phyloP scores from a whole-genome alignment of 2,329 filamentous ascomycete species.

The Epichloe coenophiala region DNA sequence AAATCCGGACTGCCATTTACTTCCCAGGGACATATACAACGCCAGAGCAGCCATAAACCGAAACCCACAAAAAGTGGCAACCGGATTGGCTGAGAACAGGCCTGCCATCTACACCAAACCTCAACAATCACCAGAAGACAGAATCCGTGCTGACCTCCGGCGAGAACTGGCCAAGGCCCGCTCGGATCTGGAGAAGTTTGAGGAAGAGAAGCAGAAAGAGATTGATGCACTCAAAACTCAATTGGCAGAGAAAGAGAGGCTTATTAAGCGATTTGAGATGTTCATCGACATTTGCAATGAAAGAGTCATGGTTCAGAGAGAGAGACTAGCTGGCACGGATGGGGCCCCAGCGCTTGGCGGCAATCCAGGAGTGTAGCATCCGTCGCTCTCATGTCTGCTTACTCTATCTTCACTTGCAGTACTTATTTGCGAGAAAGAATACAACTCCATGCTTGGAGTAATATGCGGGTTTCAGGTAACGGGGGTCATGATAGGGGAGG shows the following conservation, averaged over 20 bases:
- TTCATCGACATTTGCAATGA: slow-evolving; percentile 59
- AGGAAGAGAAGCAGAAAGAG: slow-evolving; percentile 43
- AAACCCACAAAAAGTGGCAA: slow-evolving; percentile 48
- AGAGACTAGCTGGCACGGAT: slow-evolving; percentile 25
- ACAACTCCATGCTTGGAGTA: neutral
- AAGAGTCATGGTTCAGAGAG: slow-evolving; percentile 47
- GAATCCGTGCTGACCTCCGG: slow-evolving; percentile 47
- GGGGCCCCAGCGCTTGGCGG: slow-evolving; percentile 14
- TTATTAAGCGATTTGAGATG: slow-evolving; percentile 52
- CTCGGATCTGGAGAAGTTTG: slow-evolving; percentile 41
- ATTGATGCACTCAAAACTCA: slow-evolving; percentile 44
- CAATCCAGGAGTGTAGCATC: slow-evolving; percentile 12
- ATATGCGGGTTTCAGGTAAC: neutral
- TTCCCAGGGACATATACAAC: slow-evolving; percentile 55
- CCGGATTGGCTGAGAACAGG: slow-evolving; percentile 44
- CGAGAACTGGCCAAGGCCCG: slow-evolving; percentile 45
- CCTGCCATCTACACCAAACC: slow-evolving; percentile 56
- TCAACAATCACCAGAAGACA: slow-evolving; percentile 47
- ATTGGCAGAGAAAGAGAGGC: slow-evolving; percentile 48
- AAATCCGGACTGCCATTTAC: slow-evolving; percentile 48
- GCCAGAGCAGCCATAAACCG: slow-evolving; percentile 53
- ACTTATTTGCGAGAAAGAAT: neutral
- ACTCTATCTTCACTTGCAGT: neutral
- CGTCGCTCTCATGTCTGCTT: neutral
- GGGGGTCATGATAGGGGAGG: neutral